These are phyloP conservation scores for Fusarium circinatum DNA, from an alignment of 2,329 filamentous ascomycete genomes.

Conservation along the genomic window DNA sequence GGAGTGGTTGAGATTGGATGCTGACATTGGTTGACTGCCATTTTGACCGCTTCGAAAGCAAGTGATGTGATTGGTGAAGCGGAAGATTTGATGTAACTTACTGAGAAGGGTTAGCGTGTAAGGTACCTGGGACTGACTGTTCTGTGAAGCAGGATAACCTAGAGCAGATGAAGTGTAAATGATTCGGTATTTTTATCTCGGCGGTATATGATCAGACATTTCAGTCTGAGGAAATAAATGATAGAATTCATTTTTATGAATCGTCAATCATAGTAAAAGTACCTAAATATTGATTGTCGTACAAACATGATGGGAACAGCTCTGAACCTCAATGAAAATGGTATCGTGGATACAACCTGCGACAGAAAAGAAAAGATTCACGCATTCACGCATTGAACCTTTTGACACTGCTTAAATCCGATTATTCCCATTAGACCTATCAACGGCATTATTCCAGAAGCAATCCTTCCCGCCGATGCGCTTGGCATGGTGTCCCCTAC, in stretches of 20 bases:
- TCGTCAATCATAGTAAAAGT: accelerated
- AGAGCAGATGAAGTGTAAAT: background rate
- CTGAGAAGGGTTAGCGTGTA: background rate
- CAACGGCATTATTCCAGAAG: background rate
- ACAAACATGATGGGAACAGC: accelerated
- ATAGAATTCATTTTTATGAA: background rate
- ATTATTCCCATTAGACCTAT: background rate
- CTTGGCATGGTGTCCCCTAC: background rate
- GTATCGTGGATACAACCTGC: accelerated
- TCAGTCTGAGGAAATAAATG: accelerated
- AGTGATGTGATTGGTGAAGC: background rate
- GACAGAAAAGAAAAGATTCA: accelerated
- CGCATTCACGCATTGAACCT: accelerated
- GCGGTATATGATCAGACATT: accelerated
- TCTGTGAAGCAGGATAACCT: background rate
- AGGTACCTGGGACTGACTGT: no score
- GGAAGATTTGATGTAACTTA: background rate
- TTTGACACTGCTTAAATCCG: accelerated
- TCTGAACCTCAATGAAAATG: accelerated
- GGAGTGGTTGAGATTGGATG: background rate
- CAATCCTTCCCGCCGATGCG: background rate
- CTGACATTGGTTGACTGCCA: background rate
- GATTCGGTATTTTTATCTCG: no score
- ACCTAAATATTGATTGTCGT: no score
- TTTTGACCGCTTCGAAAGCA: background rate